Conservation (phyloP, 306 rosid genomes). For the Arachis hypogaea region DNA sequence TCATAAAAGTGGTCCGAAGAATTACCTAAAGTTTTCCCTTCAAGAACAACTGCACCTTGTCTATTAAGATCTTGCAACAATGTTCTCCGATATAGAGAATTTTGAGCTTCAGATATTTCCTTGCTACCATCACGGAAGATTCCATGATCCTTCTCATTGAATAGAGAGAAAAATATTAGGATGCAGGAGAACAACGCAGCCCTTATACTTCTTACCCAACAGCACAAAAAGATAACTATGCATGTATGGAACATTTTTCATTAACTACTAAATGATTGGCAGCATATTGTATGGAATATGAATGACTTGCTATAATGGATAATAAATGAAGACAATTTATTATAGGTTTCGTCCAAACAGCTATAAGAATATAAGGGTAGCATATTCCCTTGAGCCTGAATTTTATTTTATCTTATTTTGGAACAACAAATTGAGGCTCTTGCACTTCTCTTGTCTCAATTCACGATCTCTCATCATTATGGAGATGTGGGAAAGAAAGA, state of each 20-base stretch:
- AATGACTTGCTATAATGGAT: background rate
- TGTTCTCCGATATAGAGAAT: conserved; percentile 67
- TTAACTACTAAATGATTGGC: conserved; percentile 12
- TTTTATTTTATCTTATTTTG: background rate
- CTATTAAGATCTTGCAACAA: conserved; percentile 95
- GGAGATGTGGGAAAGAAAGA: background rate
- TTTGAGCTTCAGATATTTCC: conserved; percentile 67
- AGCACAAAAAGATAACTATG: background rate
- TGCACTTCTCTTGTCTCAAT: background rate
- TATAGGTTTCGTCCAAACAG: conserved; percentile 6
- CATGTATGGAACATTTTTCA: background rate
- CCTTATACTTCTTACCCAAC: conserved; percentile 30
- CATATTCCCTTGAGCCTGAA: background rate
- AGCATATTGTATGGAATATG: conserved; percentile 18
- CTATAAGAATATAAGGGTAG: background rate
- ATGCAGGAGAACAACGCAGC: conserved; percentile 26
- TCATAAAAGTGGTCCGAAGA: conserved; percentile 30
- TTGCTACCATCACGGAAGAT: conserved; percentile 94
- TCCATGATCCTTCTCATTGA: conserved; percentile 83
- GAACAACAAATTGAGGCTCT: background rate
- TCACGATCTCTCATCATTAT: background rate
- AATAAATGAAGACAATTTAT: background rate
- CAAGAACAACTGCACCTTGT: conserved; percentile 97
- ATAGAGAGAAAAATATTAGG: conserved; percentile 37
- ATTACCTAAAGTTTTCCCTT: conserved; percentile 85